These are phyloP conservation scores for Daedalea quercina DNA, from an alignment of 768 basidiomycete species.

Conservation along the genomic window DNA sequence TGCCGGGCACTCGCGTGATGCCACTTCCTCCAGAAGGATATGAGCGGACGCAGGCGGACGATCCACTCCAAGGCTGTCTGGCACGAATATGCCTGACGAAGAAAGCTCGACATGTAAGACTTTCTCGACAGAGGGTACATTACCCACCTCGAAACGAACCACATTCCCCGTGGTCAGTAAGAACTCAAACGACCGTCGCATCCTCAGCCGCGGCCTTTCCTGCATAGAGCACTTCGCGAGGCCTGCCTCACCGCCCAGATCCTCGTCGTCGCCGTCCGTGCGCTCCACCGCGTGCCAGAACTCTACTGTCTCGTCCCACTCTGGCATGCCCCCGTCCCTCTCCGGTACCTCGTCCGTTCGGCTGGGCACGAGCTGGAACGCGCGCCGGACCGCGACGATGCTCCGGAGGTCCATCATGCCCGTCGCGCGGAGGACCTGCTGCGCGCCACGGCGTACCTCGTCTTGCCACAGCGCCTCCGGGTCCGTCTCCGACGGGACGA, in stretches of 20 bases:
- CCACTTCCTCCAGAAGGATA: slow-evolving; percentile 74
- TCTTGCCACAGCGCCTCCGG: slow-evolving; percentile 35
- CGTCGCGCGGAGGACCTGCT: slow-evolving; percentile 57
- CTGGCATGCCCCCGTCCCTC: slow-evolving; percentile 11
- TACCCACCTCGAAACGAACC: slow-evolving; percentile 71
- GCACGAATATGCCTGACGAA: slow-evolving; percentile 52
- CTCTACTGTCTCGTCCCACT: slow-evolving; percentile 27
- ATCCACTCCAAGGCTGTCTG: slow-evolving; percentile 82
- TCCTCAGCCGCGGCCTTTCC: slow-evolving; percentile 41
- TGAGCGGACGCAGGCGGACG: slow-evolving; percentile 58
- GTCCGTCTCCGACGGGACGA: slow-evolving; percentile 14
- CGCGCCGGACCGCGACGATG: slow-evolving; percentile 58
- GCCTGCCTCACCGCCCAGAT: slow-evolving; percentile 58
- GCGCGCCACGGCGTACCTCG: slow-evolving; percentile 56
- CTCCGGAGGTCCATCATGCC: slow-evolving; percentile 70
- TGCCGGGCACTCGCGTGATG: slow-evolving; percentile 70
- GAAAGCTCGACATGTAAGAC: no score
- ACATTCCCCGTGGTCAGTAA: slow-evolving; percentile 61
- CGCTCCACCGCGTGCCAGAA: slow-evolving; percentile 31
- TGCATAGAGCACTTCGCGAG: slow-evolving; percentile 26
- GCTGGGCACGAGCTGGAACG: slow-evolving; percentile 41
- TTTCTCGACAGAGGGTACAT: no score
- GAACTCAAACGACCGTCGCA: slow-evolving; percentile 74
- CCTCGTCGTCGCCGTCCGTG: slow-evolving; percentile 48
- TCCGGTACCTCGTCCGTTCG: slow-evolving; percentile 3